Conservation (phyloP, 805 yeast species). For the Maudiozyma bulderi region DNA sequence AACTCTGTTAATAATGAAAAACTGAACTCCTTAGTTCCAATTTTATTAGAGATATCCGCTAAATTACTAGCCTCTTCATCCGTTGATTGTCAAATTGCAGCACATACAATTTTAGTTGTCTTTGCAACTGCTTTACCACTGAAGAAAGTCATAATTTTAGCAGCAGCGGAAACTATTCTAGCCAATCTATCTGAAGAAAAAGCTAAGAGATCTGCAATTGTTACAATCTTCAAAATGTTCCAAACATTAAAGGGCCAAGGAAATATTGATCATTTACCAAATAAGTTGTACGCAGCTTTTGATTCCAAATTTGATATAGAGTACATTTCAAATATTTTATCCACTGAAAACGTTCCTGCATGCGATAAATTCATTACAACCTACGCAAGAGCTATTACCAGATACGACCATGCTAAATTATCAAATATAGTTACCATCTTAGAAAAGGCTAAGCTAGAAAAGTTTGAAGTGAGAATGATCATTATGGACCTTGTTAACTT, state of each 20-base stretch:
- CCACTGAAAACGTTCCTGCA: slow-evolving; percentile 15
- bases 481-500: slow-evolving; percentile 32
- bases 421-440: slow-evolving; percentile 31
- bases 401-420: slow-evolving; percentile 34
- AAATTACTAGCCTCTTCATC: slow-evolving; percentile 39
- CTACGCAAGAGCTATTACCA: slow-evolving; percentile 35
- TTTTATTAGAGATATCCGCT: slow-evolving; percentile 50
- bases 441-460: slow-evolving; percentile 27
- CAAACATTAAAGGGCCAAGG: slow-evolving; percentile 37
- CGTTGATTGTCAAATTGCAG: slow-evolving; percentile 66
- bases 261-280: slow-evolving; percentile 34
- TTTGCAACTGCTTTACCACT: slow-evolving; percentile 65
- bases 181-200: slow-evolving; percentile 33
- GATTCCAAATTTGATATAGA: slow-evolving; percentile 16
- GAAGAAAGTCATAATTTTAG: slow-evolving; percentile 40
- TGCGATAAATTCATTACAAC: slow-evolving; percentile 36
- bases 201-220: slow-evolving; percentile 36
- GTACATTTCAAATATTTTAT: slow-evolving; percentile 15
- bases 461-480: slow-evolving; percentile 31
- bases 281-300: slow-evolving; percentile 30
- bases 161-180: slow-evolving; percentile 52
- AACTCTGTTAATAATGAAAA: slow-evolving; percentile 34
- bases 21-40: slow-evolving; percentile 44
- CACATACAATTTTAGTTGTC: slow-evolving; percentile 74
- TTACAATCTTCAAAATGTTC: slow-evolving; percentile 39